Percentiles rank a stretch among this genome's conserved stretches.
Conservation (phyloP, 805 yeast species). For the Pichia heedii region DNA sequence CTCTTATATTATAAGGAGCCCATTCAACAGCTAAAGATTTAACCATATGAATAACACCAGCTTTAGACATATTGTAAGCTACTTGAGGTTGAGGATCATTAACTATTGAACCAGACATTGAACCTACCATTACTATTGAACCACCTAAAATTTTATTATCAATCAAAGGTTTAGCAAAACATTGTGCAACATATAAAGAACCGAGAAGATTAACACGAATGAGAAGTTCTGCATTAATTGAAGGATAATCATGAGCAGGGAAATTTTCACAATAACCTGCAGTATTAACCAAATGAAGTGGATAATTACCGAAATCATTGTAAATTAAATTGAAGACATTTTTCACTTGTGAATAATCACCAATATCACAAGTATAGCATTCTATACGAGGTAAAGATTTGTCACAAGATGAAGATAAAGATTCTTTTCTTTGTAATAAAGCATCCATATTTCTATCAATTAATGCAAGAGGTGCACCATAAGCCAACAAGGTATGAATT, state of each 20-base stretch:
- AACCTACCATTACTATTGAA: slow-evolving; percentile 62
- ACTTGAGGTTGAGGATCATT: slow-evolving; percentile 75
- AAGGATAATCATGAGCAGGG: slow-evolving; percentile 71
- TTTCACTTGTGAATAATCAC: slow-evolving; percentile 53
- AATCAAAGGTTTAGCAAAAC: slow-evolving; percentile 61
- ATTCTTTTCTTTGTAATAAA: slow-evolving; percentile 47
- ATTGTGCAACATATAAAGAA: slow-evolving; percentile 63
- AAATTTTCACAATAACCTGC: slow-evolving; percentile 84
- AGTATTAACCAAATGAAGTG: slow-evolving; percentile 61
- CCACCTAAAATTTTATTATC: slow-evolving; percentile 44
- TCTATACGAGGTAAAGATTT: slow-evolving; percentile 33
- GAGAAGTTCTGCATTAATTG: slow-evolving; percentile 56
- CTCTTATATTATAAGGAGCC: slow-evolving; percentile 69
- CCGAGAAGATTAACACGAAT: slow-evolving; percentile 70
- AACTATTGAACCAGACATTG: slow-evolving; percentile 71
- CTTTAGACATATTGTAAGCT: slow-evolving; percentile 79
- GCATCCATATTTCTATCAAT: slow-evolving; percentile 59
- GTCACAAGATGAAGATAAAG: slow-evolving; percentile 24
- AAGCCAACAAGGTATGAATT: slow-evolving; percentile 59
- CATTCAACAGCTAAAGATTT: slow-evolving; percentile 73
- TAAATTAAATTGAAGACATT: slow-evolving; percentile 44
- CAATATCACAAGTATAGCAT: slow-evolving; percentile 69
- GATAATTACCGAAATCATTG: slow-evolving; percentile 49
- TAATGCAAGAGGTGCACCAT: slow-evolving; percentile 70
- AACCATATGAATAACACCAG: slow-evolving; percentile 76